Conservation (phyloP, 345 rosid species). For the Acer yangbiense region DNA sequence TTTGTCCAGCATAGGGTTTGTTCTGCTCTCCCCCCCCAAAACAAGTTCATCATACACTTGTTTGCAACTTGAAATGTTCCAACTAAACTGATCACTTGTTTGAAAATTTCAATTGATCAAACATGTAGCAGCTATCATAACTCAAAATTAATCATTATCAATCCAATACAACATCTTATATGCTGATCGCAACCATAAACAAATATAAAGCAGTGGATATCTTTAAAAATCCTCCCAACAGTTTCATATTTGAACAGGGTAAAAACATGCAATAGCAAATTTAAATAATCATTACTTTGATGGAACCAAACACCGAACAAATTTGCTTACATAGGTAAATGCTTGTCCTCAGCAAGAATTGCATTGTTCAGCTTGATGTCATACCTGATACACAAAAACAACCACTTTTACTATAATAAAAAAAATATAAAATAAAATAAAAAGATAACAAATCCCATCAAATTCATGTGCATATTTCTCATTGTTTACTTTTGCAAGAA, state of each 20-base stretch:
- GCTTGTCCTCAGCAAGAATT: constrained; percentile 96
- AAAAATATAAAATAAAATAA: not conserved
- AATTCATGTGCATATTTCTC: not conserved
- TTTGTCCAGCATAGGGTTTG: not conserved
- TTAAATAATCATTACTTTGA: not conserved
- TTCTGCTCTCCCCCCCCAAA: not conserved
- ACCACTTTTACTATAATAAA: not conserved
- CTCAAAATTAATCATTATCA: not conserved
- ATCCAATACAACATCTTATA: not conserved
- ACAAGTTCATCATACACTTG: not conserved
- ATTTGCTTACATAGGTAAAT: constrained; percentile 73
- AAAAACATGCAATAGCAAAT: not conserved
- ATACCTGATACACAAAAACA: constrained; percentile 50
- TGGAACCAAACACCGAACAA: not conserved
- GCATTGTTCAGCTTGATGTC: constrained; percentile 87
- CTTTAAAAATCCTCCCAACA: not conserved
- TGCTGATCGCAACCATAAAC: not conserved
- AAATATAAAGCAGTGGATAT: not conserved
- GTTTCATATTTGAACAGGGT: not conserved
- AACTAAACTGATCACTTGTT: not conserved
- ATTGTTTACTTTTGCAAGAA: constrained; percentile 66
- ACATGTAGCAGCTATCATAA: not conserved
- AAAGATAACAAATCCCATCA: not conserved
- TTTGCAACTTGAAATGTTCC: not conserved
- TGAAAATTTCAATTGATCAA: not conserved